Base-by-base conservation (phyloP, 2,329 filamentous ascomycete species). In the Colletotrichum tropicale region DNA sequence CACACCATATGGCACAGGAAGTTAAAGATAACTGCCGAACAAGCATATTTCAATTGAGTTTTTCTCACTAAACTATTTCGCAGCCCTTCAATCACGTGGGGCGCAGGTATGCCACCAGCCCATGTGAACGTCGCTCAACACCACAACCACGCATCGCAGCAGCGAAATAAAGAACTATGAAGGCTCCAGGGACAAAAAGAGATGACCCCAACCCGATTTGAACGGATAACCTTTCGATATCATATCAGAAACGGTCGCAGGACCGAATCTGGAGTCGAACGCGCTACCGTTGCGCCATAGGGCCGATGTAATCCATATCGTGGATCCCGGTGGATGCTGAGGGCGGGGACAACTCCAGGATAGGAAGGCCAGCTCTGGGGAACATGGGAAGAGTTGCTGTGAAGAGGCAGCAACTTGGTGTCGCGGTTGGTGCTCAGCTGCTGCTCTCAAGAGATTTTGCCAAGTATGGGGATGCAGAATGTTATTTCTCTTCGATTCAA, bases 251-350 rank as follows among this genome's bases (percentile, higher is more conserved):
- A 38, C 36, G 36, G 36, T 38, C 15, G 36, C 36, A 38, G 36
- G 36, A 38, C 36, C 1, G 36, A 1, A 16, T 38, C 64, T 65
- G 58, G 60, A 71, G 70, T 72, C 70, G 69, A 71, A 71, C 69
- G 69, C 69, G 69, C 61, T 72, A 72, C 70, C 70, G 64, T 68
- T 72, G 70, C 70, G 70, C 70, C 70, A 72, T 60, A 60, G 55
- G 70, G 28, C 70, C 65, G 13, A 16, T 36, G 8, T 18, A 34
- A 69, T 60, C 60, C 60, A 61, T 56, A 3, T 68, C 48, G 65
- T 28, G 21, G 28, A 36, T 26, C 18, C 13, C 8, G 7, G n/a
- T 56, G 30, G 48, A 67, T 36, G 24, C 28, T 30, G 28, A 61
- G 26, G 28, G 58, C 24, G 24, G 18, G 28, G 28, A 30, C 58